A percentile compares a stretch with the other conserved stretches of the same genome.
These are phyloP conservation scores for Taiozyma sp. DNA, from an alignment of 1,139 yeast genomes.

Conservation along the genomic window DNA sequence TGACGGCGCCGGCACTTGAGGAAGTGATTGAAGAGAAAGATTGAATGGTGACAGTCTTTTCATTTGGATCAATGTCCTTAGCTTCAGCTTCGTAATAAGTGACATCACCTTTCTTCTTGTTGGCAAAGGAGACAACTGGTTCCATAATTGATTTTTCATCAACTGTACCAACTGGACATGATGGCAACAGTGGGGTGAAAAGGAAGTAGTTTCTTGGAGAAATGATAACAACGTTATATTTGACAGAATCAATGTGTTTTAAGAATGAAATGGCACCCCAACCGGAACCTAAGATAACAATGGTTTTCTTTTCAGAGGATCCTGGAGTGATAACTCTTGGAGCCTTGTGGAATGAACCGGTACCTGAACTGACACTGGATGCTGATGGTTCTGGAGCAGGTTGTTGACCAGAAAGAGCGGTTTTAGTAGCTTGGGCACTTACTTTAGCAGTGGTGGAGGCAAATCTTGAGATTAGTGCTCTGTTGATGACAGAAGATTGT, in stretches of 20 bases:
- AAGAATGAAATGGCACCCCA: constrained; percentile 88
- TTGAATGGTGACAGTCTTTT: constrained; percentile 57
- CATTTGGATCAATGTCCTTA: constrained; percentile 67
- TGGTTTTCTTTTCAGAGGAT: constrained; percentile 29
- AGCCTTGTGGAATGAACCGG: constrained; percentile 34
- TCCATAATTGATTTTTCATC: constrained; percentile 87
- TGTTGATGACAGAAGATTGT: constrained; percentile 4
- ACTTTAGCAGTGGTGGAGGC: constrained; percentile 7
- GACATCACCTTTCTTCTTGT: constrained; percentile 73
- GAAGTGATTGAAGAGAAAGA: constrained; percentile 36
- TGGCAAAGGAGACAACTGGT: constrained; percentile 72
- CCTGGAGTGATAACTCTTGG: constrained; percentile 29
- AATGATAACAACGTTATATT: constrained; percentile 82
- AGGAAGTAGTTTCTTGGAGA: constrained; percentile 94
- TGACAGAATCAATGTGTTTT: constrained; percentile 78
- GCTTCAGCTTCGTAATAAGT: constrained; percentile 91
- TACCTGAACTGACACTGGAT: constrained; percentile 25
- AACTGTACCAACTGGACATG: constrained; percentile 90
- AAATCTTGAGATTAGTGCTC: constrained; percentile 3
- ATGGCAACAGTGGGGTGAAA: constrained; percentile 90
- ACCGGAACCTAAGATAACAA: constrained; percentile 85
- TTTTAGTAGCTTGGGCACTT: constrained; percentile 7
- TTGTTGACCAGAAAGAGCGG: neutral
- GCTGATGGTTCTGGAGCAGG: constrained; percentile 4
- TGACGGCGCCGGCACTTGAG: constrained; percentile 24